These are phyloP conservation scores for Diaporthe batatas DNA, from an alignment of 2,329 filamentous ascomycete species.

Conservation along the genomic window DNA sequence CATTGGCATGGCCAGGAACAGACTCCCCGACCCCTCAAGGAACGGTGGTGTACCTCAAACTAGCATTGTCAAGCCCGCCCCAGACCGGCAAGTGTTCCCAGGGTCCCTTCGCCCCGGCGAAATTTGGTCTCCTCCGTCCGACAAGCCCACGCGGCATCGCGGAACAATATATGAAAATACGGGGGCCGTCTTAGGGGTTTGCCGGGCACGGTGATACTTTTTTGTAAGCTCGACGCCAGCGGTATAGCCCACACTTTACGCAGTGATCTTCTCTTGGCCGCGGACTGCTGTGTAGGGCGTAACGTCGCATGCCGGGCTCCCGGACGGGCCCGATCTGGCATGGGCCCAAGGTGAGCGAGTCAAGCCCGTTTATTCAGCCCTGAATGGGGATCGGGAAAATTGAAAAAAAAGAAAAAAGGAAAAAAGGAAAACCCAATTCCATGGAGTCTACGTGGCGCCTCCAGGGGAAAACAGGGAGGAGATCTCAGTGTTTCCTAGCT, in stretches of 20 bases:
- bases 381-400: neutral
- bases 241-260: conserved; percentile 15
- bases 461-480: neutral
- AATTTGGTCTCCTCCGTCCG: neutral
- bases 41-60: neutral
- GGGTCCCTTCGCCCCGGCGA: neutral
- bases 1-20: neutral
- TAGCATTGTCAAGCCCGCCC: neutral
- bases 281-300: neutral
- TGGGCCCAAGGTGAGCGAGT: conserved; percentile 12
- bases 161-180: conserved; percentile 8
- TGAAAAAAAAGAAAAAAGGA: neutral
- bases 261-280: conserved; percentile 10
- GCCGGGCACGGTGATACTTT: conserved; percentile 26
- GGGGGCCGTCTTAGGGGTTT: neutral
- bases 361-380: conserved; percentile 10
- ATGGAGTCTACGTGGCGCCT: neutral
- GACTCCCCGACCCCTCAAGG: neutral
- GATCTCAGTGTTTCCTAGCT: neutral
- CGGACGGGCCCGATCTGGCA: conserved; percentile 17
- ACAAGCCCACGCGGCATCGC: neutral
- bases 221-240: conserved; percentile 8
- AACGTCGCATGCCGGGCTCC: conserved; percentile 22
- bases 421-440: no score
- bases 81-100: no score